These are phyloP conservation scores for Chaetothyriales sp. DNA, from an alignment of 2,329 filamentous ascomycete genomes.

Conservation along the genomic window DNA sequence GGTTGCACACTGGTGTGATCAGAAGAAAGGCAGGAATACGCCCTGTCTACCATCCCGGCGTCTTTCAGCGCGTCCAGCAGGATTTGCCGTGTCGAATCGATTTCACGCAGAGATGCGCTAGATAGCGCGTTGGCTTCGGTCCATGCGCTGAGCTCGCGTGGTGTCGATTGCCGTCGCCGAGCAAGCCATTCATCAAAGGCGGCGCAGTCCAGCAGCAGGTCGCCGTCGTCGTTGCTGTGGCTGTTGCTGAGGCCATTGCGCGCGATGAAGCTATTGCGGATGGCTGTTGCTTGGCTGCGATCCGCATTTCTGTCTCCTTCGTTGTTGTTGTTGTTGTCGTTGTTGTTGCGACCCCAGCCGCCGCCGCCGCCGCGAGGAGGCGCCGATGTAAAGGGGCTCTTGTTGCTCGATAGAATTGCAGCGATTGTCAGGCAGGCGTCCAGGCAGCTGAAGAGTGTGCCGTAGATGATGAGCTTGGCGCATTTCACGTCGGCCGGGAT, in stretches of 20 bases:
- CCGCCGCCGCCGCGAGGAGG: no score
- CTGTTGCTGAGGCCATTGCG: not conserved
- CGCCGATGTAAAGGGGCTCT: conserved; percentile 64
- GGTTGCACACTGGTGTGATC: conserved; percentile 32
- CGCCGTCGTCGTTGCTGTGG: conserved; percentile 52
- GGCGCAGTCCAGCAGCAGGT: conserved; percentile 72
- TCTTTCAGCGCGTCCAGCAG: conserved; percentile 77
- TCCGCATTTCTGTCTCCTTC: conserved; percentile 51
- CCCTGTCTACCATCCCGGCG: conserved; percentile 55
- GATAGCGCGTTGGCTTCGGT: conserved; percentile 79
- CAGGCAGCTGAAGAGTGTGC: conserved; percentile 82
- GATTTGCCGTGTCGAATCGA: conserved; percentile 71
- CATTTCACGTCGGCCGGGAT: conserved; percentile 87
- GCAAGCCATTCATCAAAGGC: conserved; percentile 69
- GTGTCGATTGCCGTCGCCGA: conserved; percentile 41
- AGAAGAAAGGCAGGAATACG: conserved; percentile 35
- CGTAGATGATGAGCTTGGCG: conserved; percentile 90
- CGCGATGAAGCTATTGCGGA: conserved; percentile 55
- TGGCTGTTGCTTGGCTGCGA: conserved; percentile 66
- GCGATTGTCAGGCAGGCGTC: conserved; percentile 81
- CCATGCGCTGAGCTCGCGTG: conserved; percentile 54
- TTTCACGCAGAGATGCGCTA: conserved; percentile 71
- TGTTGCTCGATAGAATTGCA: conserved; percentile 68
- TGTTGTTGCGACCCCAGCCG: no score
- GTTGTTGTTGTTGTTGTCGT: not conserved